A percentile compares a stretch with the other conserved stretches of the same genome.
Conservation (phyloP, 306 rosid species). For the Casuarina cunninghamiana region DNA sequence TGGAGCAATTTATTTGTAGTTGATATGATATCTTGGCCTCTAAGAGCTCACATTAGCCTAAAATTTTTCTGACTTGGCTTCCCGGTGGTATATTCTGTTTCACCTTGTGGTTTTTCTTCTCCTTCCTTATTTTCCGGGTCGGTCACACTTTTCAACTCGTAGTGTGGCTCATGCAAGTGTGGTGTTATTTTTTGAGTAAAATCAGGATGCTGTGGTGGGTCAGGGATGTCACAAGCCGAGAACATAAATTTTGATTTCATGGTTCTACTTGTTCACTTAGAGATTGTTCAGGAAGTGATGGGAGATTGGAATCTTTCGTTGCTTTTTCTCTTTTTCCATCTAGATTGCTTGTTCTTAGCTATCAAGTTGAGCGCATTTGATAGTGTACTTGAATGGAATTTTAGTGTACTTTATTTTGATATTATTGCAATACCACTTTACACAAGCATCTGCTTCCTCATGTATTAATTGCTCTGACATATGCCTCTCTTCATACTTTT, state of each 20-base stretch:
- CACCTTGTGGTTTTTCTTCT: background rate
- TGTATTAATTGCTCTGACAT: background rate
- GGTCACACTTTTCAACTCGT: background rate
- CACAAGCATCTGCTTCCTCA: background rate
- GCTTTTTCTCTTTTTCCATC: background rate
- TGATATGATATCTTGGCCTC: background rate
- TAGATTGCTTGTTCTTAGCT: background rate
- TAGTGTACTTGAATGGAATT: background rate
- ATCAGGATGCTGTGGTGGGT: background rate
- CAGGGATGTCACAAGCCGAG: background rate
- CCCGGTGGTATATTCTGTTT: background rate
- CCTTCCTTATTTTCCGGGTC: background rate
- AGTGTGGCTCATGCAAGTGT: background rate
- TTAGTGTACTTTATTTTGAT: background rate
- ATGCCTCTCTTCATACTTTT: background rate
- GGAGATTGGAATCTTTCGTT: background rate
- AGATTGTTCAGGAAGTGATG: background rate
- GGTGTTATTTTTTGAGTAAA: background rate
- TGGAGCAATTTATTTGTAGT: background rate
- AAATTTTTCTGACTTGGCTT: background rate
- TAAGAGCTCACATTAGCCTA: background rate
- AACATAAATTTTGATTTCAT: background rate
- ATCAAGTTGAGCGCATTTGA: background rate
- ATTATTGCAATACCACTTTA: background rate
- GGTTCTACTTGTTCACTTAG: background rate